phyloP scores from a whole-genome alignment of 306 rosid genomes.

The Begonia masoniana region DNA sequence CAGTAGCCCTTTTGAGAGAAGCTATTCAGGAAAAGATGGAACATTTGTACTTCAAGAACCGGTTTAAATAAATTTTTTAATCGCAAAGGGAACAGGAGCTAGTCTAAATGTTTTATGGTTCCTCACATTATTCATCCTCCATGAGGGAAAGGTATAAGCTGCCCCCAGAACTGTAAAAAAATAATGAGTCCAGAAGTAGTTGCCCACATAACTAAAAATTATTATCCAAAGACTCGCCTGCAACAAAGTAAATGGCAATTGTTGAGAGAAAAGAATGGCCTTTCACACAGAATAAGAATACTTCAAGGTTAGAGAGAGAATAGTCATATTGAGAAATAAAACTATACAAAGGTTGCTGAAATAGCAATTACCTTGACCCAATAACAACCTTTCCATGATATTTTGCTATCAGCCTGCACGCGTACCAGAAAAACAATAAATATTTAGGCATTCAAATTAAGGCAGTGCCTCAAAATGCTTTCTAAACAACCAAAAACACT shows the following conservation, averaged over 20 bases:
- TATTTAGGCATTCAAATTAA: too few relatives aligned
- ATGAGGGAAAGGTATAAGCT: conserved; percentile 94
- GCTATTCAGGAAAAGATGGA: too few relatives aligned
- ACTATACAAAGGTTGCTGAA: not conserved
- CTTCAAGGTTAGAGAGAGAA: not conserved
- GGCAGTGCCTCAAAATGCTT: too few relatives aligned
- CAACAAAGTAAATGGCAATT: conserved; percentile 12
- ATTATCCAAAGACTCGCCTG: conserved; percentile 91
- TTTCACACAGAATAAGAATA: not conserved
- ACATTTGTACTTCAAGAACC: too few relatives aligned
- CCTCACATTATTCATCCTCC: conserved; percentile 97
- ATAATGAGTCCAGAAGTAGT: conserved; percentile 98
- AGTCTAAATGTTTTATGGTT: conserved; percentile 1
- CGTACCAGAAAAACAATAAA: not conserved
- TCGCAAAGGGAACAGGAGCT: not conserved
- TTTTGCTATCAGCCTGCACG: conserved; percentile 65
- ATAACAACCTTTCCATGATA: conserved; percentile 70
- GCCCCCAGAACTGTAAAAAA: conserved; percentile 97
- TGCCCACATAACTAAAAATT: conserved; percentile 92
- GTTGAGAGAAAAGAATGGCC: conserved; percentile 16
- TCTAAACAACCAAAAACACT: too few relatives aligned
- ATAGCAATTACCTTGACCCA: conserved; percentile 72
- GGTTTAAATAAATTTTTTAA: not conserved
- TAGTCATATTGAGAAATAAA: not conserved
- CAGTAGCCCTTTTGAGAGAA: too few relatives aligned